phyloP scores from a whole-genome alignment of 225 moss, liverwort and hornwort genomes.

The Asterella californica region DNA sequence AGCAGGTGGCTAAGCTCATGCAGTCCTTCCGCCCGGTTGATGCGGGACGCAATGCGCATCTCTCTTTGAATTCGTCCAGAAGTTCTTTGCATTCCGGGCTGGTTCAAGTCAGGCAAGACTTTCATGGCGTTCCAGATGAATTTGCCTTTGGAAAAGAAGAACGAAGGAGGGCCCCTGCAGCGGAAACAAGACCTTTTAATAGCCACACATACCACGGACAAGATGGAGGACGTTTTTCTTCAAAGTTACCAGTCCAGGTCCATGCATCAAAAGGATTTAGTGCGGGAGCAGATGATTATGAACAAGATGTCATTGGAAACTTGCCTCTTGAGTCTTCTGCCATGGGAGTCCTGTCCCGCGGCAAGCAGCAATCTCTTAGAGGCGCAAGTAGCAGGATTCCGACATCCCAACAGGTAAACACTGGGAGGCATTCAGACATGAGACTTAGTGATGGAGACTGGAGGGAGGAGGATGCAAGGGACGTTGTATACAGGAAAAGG shows the following conservation, averaged over 20 bases:
- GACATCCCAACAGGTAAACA: conserved; percentile 3
- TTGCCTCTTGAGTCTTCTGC: conserved; percentile 20
- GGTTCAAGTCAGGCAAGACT: conserved; percentile 19
- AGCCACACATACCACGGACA: conserved; percentile 30
- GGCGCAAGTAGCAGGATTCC: conserved; percentile 11
- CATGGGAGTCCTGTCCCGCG: conserved; percentile 20
- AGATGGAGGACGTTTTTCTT: conserved; percentile 25
- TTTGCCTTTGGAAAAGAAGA: conserved; percentile 25
- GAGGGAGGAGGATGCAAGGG: conserved; percentile 33
- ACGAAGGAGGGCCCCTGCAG: conserved; percentile 23
- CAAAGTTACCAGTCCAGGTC: conserved; percentile 21
- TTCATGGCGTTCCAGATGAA: conserved; percentile 21
- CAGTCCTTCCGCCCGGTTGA: conserved; percentile 30
- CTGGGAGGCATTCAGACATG: conserved; percentile 11
- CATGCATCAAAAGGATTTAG: conserved; percentile 19
- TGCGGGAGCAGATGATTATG: conserved; percentile 28
- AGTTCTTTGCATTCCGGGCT: conserved; percentile 28
- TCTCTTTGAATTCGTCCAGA: conserved; percentile 29
- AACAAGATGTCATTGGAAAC: conserved; percentile 20
- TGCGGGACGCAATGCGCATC: conserved; percentile 12
- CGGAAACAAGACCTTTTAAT: conserved; percentile 28
- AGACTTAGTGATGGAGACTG: conserved; percentile 28
- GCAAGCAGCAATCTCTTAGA: conserved; percentile 28
- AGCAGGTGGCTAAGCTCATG: conserved; percentile 37
- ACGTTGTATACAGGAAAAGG: conserved; percentile 24